Evolutionary conservation across 2,329 filamentous ascomycete genomes (phyloP).

Genomic region (Beauveria sp.): DNA sequence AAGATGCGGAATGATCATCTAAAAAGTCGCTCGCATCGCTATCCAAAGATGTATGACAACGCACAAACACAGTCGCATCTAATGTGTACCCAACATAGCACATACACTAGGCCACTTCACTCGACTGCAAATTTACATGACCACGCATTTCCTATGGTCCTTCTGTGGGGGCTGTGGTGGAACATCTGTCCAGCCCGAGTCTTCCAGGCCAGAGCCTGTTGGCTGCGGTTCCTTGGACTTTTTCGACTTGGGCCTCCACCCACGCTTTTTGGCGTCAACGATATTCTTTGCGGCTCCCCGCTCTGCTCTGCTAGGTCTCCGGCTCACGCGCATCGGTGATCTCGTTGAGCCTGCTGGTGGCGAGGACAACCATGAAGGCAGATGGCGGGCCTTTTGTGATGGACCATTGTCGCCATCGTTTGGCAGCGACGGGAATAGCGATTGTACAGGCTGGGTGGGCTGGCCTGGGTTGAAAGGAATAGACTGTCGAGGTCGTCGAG

Average conservation of each 20-base stretch:
- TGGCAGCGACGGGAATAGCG: constrained; percentile 9
- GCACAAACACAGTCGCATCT: not conserved
- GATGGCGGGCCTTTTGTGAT: constrained; percentile 14
- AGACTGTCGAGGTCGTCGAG: constrained; percentile 37
- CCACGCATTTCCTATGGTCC: constrained; percentile 39
- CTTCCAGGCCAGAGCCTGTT: constrained; percentile 18
- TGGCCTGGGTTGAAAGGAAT: constrained; percentile 9
- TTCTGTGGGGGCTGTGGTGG: constrained; percentile 23
- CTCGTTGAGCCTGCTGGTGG: constrained; percentile 27
- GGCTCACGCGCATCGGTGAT: constrained; percentile 34
- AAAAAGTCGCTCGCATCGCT: constrained; percentile 7
- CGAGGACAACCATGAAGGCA: constrained; percentile 29
- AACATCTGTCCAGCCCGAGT: constrained; percentile 46
- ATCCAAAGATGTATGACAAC: not conserved
- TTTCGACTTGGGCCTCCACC: constrained; percentile 41
- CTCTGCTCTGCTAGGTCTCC: constrained; percentile 48
- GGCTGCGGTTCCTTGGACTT: constrained; percentile 27
- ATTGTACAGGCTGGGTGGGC: constrained; percentile 15
- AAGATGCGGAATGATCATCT: not conserved
- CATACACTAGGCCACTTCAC: not conserved
- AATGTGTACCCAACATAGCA: not conserved
- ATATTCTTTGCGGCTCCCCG: constrained; percentile 56
- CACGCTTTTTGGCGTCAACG: constrained; percentile 49
- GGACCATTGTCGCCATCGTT: not conserved
- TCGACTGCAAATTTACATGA: constrained; percentile 35